These are phyloP conservation scores for Phytopythium boreale DNA, from an alignment of 352 stramenopile genomes.

Conservation along the genomic window DNA sequence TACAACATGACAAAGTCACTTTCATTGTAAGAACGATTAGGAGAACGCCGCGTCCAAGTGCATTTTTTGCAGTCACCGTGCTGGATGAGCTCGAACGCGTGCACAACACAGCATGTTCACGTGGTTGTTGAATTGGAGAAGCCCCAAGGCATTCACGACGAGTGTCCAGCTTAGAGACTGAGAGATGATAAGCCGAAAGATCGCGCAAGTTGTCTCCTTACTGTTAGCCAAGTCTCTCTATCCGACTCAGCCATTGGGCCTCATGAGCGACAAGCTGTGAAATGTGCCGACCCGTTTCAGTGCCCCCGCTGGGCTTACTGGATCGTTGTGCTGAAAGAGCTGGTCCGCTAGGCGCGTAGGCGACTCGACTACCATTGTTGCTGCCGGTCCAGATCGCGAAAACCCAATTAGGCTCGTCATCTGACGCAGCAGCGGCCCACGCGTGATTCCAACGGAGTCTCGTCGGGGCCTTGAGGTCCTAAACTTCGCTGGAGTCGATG, in stretches of 20 bases:
- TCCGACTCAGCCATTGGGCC: not conserved
- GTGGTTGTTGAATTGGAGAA: not conserved
- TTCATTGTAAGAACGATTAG: not conserved
- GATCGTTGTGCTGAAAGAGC: not conserved
- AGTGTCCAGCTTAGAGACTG: too few species aligned
- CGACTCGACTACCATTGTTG: not conserved
- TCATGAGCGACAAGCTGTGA: not conserved
- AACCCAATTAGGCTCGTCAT: constrained; percentile 7
- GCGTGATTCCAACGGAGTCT: not conserved
- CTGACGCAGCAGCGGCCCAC: constrained; percentile 1
- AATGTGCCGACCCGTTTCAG: not conserved
- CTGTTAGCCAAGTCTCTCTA: not conserved
- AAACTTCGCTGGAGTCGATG: not conserved
- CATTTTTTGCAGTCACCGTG: not conserved
- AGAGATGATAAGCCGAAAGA: too few species aligned
- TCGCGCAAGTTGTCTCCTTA: not conserved
- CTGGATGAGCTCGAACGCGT: not conserved
- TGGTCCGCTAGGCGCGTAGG: constrained; percentile 3
- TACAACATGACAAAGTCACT: not conserved
- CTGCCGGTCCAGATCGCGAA: not conserved
- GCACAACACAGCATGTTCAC: not conserved
- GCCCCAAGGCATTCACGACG: not conserved
- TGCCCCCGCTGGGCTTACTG: too few species aligned
- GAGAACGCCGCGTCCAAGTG: not conserved
- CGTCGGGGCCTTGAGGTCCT: not conserved